phyloP scores from a whole-genome alignment of 148 eudicot genomes.

The Vaccinium darrowii region DNA sequence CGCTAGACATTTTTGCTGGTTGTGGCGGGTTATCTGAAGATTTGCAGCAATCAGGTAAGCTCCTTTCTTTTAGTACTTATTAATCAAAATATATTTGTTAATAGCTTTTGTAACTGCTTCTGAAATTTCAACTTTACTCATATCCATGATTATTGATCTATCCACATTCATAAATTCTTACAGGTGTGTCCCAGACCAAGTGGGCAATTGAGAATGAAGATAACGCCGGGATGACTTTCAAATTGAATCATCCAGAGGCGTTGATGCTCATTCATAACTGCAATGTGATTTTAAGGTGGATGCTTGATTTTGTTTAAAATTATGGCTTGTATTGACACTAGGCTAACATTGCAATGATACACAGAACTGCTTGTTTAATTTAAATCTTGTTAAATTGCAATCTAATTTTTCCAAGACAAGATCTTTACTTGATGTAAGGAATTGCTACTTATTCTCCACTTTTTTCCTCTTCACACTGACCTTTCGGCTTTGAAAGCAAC shows the following conservation, averaged over 20 bases:
- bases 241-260: slow-evolving; percentile 80
- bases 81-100: not conserved
- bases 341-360: not conserved
- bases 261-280: slow-evolving; percentile 73
- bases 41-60: slow-evolving; percentile 73
- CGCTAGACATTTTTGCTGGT: slow-evolving; percentile 97
- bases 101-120: not conserved
- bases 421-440: not conserved
- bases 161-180: slow-evolving; percentile 12
- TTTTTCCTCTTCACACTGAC: no score
- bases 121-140: not conserved
- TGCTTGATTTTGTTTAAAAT: not conserved
- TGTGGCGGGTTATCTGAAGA: slow-evolving; percentile 99
- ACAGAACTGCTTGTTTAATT: not conserved
- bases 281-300: slow-evolving; percentile 86
- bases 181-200: slow-evolving; percentile 82
- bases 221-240: slow-evolving; percentile 91
- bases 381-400: not conserved
- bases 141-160: slow-evolving; percentile 3
- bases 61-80: not conserved
- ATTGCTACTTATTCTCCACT: no score
- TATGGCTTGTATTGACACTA: not conserved
- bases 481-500: no score
- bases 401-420: not conserved
- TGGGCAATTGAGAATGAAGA: slow-evolving; percentile 99